Base-by-base conservation (phyloP, 768 basidiomycete genomes). In the Flagelloscypha sp. region DNA sequence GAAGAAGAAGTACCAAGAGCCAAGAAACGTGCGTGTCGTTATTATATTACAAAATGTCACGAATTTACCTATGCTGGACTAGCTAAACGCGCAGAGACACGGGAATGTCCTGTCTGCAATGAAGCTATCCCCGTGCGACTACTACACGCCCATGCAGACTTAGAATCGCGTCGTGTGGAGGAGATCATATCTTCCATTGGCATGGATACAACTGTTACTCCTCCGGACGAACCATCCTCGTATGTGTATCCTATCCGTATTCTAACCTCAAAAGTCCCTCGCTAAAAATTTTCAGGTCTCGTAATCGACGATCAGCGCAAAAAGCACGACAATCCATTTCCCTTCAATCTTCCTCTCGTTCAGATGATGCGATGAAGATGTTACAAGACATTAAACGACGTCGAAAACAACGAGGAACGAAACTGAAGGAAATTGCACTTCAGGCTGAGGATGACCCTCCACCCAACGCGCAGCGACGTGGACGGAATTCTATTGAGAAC, bases 61-160 rank as follows among this genome's bases (percentile, higher is more conserved):
- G n/a, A n/a, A n/a, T n/a, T n/a, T n/a, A n/a, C n/a, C n/a, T n/a
- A n/a, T n/a, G n/a, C n/a, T n/a, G n/a, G n/a, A n/a, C n/a, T 38
- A 84, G 82, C 67, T 3, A 83, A 76, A 53, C 74, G 79, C 28
- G 84, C 79, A 12, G 84, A 86, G 50, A 88, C 82, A 2, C 66
- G 76, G 38, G 62, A 63, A 40, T 89, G 85, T 49, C 86, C 85
- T 2, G 72, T 81, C 24, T 89, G 85, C 56, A 59, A 67, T 10
- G 84, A 88, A 51, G 52, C 52, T 24, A 80, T 89, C 27, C 84
- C 85, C 10, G 49, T 85, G 16, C 76, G 84, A 9, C 65, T 87
- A n/a, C 63, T 88, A 11, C 64, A 63, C 3, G 65, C 61, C 37
- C 86, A 88, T 46, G 66, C 70, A 3, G 66, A 65, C 27, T 64